Evolutionary conservation across 257 asterid species (phyloP), one percentile per base, ranked within the genome.

Genomic region (Datura wrightii): DNA sequence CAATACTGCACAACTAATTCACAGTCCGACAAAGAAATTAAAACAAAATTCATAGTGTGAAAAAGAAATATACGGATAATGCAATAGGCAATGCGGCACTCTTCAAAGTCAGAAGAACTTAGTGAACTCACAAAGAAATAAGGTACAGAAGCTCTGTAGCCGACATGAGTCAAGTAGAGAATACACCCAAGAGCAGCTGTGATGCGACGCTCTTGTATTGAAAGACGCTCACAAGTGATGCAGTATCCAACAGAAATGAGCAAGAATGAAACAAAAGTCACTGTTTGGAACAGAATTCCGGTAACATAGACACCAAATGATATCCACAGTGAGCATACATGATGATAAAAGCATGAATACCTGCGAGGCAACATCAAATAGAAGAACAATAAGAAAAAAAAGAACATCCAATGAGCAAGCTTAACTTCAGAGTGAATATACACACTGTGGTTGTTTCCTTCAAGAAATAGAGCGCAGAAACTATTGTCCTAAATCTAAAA

Each of bases 291-390:
- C 55, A 94, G 90, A 2, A 93, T 87, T 84, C 99, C 98, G 13
- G 90, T 91, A 84, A 96, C 89, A 55, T 93, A 96, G 41, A 91
- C 98, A 70, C 99, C 99, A 58, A 96, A 96, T 19, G 99, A 94
- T 90, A 96, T 87, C 99, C 98, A 94, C 65, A 96, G 87, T 1
- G 99, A 96, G 92, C 99, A 94, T 11, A 90, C 71, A 9, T 92
- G 86, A 13, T 87, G 79, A 72, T 92, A 86, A 80, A 88, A 89
- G 88, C 97, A 96, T 8, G 99, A 91, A 63, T 91, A 88, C 99
- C 99, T 96, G 90, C 87, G 86, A 85, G 16, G 42, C 54, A 74
- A 65, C 37, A 15, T 18, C 78, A 10, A 84, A 39, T 41, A 31
- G 2, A 16, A 34, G 24, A 70, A 46, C 44, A 2, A 7, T 50